Percentiles rank a stretch among this genome's conserved stretches.
phyloP scores from a whole-genome alignment of 2,329 filamentous ascomycete species.

The Rosellinia necatrix region DNA sequence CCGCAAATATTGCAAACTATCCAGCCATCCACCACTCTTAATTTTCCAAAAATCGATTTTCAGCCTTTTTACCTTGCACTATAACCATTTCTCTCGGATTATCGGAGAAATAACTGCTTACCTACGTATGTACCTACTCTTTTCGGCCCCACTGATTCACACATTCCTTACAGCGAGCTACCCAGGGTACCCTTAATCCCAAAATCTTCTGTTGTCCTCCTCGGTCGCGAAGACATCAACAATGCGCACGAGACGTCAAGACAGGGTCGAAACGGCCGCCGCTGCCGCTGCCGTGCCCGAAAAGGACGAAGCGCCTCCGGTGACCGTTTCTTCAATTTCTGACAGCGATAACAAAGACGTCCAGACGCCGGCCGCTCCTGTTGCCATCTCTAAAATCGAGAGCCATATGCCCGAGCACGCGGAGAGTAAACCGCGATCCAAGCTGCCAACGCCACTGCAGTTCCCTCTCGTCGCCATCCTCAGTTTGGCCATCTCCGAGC shows the following conservation, averaged over 20 bases:
- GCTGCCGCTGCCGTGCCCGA: conserved; percentile 8
- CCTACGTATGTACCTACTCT: too few relatives aligned
- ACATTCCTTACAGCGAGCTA: too few relatives aligned
- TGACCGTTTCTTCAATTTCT: neutral
- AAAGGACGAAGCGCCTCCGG: conserved; percentile 6
- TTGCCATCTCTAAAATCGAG: conserved; percentile 37
- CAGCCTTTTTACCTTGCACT: neutral
- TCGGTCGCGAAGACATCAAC: conserved; percentile 3
- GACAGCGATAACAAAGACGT: conserved; percentile 11
- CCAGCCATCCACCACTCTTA: neutral
- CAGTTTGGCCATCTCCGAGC: conserved; percentile 65
- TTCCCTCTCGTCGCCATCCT: conserved; percentile 59
- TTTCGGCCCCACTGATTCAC: too few relatives aligned
- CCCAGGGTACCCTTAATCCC: too few relatives aligned
- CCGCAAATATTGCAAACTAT: neutral
- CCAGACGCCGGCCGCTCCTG: conserved; percentile 26
- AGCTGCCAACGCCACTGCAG: conserved; percentile 50
- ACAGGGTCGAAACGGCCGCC: conserved; percentile 16
- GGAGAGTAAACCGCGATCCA: conserved; percentile 34
- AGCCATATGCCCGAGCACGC: conserved; percentile 23
- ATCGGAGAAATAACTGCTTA: too few relatives aligned
- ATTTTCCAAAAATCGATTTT: neutral
- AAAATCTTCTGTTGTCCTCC: neutral
- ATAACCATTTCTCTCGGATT: neutral
- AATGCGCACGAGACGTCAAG: conserved; percentile 31